Evolutionary conservation across 2,329 filamentous ascomycete species (phyloP), one percentile per base, ranked within the genome.

Genomic region (Botrytis fragariae): DNA sequence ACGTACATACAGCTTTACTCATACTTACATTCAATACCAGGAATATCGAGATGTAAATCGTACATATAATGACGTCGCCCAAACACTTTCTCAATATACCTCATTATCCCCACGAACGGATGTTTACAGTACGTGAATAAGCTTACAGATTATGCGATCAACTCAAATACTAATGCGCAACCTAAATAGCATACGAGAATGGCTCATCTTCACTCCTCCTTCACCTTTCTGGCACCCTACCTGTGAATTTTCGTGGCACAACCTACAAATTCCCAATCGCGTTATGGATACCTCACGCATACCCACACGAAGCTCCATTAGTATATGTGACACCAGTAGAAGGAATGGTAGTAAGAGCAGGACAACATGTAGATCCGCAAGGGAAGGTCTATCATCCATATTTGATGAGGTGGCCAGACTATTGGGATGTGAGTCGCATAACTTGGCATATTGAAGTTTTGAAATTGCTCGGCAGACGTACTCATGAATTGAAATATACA

Each of bases 371-470:
- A 74, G 94, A 96, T 80, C 91, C 93, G 8, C 95, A 98, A 79
- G 96, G 96, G 39, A 91, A 93, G 81, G 89, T 98, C 76, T 99
- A 98, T 81, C 96, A 99, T 81, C 96, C 96, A 54, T 99, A 98
- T 82, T 85, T 99, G 64, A 93, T 94, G 45, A 91, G 94, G 75
- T 99, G 96, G 96, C 85, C 87, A 45, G 90, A 93, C 77, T 95
- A 93, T 78, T 96, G 93, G 92, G 93, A 97, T 89, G 93, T 97
- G 82, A 85, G 92, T 89, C 14, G 42, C 29, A 64, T 18, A 68
- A 42, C 54, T 57, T 67, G 32, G 25, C 32, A 44, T 18, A 25
- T 32, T 22, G 42, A 62, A 65, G 20, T 22, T 45, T 37, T 68
- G n/a, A 62, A 39, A 44, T 72, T 67, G 5, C 65, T 59, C 42